phyloP scores from a whole-genome alignment of 345 rosid genomes.

The Citrus australasica region DNA sequence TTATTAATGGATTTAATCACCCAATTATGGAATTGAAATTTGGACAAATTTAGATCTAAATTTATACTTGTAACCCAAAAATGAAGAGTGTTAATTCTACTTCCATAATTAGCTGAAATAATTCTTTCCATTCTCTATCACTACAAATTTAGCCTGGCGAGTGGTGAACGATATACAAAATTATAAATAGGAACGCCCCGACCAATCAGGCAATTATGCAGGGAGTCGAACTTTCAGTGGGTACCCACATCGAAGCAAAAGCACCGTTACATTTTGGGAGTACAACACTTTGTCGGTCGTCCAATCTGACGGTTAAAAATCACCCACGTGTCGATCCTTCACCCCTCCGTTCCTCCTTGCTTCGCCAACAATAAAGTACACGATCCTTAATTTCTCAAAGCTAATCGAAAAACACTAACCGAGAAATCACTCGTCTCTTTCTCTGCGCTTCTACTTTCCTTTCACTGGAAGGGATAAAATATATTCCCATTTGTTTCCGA shows the following conservation, averaged over 20 bases:
- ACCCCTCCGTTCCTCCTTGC: slow-evolving; percentile 10
- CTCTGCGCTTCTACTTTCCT: no score
- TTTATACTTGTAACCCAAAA: neutral
- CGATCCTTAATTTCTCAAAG: neutral
- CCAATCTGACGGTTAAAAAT: slow-evolving; percentile 16
- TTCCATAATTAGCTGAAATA: neutral
- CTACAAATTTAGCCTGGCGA: neutral
- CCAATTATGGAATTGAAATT: neutral
- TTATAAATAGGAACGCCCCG: neutral
- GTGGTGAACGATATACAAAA: neutral
- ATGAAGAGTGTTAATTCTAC: neutral
- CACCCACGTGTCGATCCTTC: slow-evolving; percentile 33
- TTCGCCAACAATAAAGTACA: neutral
- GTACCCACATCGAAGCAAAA: neutral
- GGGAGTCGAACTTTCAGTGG: neutral
- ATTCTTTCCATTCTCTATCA: neutral
- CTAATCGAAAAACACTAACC: neutral
- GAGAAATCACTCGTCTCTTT: neutral
- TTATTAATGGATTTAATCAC: no score
- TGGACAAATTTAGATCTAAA: neutral
- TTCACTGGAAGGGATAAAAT: neutral
- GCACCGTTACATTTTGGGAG: slow-evolving; percentile 14
- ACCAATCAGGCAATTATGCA: neutral
- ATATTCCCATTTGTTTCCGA: slow-evolving; percentile 22
- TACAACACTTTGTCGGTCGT: slow-evolving; percentile 31